Base-by-base conservation (phyloP, 148 eudicot genomes). In the Fallopia convolvulus region DNA sequence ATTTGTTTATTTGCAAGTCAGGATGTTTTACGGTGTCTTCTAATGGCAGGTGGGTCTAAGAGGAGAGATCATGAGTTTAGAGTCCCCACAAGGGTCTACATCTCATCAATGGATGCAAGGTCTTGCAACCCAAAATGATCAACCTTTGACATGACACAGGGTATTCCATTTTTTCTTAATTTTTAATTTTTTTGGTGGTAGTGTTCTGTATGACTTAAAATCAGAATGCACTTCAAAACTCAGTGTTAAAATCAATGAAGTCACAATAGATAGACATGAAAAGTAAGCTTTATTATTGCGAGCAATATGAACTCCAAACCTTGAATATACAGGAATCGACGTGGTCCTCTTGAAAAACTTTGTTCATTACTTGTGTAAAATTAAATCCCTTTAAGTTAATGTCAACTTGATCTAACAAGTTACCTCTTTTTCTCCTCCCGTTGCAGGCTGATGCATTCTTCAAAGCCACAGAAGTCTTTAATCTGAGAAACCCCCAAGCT, bases 91-190 rank as follows among this genome's bases (percentile, higher is more conserved):
- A 56, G 83, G 74, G 79, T 87, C 78, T 75, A 86, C 94, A 30
- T 83, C 90, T 4, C 78, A 72, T 23, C 90, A 88, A 52, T 95
- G 99, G 99, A 65, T 78, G 33, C 68, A 76, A 70, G 86, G 80
- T 14, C 83, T 84, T 71, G 73, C 77, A 73, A 53, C 84, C 61
- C 80, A 73, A 76, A 65, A 81, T 74, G 82, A 83, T 76, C 93
- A 80, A 71, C 92, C 97, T 46, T 76, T 95, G 81, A 87, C 88
- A 63, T 95, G 99, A 97, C 87, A 95, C 77, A 95, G 87, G 98
- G 98, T 94, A 87, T 76, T 79, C 46, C 8, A 8, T 42, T 8
- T 42, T 6, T 42, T 42, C 36, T 33, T 33, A 33, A 1, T 33
- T 33, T 33, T 33, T 1, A 1, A 1, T 1, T 33, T 33, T 33